Percentiles rank a stretch among this genome's conserved stretches.
Evolutionary conservation across 176 grass and related monocot genomes (phyloP).

Genomic region (Carex parvula): DNA sequence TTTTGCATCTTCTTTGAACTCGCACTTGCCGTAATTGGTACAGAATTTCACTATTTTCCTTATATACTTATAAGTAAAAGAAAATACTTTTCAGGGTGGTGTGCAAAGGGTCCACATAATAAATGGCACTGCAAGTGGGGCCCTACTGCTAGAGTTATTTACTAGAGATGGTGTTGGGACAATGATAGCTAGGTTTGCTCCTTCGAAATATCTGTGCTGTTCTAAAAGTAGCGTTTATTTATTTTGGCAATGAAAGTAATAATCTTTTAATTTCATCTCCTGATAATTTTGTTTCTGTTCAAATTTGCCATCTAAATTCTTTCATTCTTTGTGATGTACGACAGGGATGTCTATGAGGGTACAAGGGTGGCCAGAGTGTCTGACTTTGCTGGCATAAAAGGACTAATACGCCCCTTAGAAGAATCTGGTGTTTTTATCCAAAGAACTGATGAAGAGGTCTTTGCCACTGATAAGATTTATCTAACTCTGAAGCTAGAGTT

Average conservation of each 20-base stretch:
- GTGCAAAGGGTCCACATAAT: conserved; percentile 97
- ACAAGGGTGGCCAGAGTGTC: conserved; percentile 64
- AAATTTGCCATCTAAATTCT: conserved; percentile 20
- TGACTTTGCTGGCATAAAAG: conserved; percentile 86
- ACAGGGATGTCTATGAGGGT: conserved; percentile 94
- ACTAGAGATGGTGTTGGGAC: conserved; percentile 95
- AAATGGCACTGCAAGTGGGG: conserved; percentile 73
- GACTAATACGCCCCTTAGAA: conserved; percentile 71
- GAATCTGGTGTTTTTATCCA: conserved; percentile 64
- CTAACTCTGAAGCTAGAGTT: background rate
- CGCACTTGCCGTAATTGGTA: background rate
- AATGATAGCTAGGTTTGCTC: conserved; percentile 84
- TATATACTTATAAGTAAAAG: background rate
- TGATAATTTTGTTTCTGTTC: background rate
- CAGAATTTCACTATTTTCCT: background rate
- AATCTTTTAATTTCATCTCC: conserved; percentile 1
- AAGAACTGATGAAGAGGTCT: conserved; percentile 82
- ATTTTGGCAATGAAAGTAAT: background rate
- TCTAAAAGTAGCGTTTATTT: background rate
- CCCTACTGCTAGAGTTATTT: conserved; percentile 91
- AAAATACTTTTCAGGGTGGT: conserved; percentile 50
- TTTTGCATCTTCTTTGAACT: background rate
- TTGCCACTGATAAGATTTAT: background rate
- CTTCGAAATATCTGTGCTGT: background rate
- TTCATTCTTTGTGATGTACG: conserved; percentile 4